Conservation (phyloP, 2,329 filamentous ascomycete genomes). For the Monilinia fructicola region DNA sequence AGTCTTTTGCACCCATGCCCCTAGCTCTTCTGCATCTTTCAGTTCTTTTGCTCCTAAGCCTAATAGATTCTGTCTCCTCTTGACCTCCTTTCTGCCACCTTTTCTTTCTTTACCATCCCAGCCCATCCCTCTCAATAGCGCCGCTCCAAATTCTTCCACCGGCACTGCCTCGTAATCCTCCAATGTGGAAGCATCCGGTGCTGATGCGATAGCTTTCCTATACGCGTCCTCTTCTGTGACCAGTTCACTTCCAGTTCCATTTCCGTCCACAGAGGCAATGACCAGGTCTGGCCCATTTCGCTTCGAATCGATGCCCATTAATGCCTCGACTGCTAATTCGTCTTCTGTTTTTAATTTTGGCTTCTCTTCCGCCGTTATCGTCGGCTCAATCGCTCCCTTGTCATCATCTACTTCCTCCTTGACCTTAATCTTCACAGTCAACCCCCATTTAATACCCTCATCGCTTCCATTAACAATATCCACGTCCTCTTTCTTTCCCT, state of each 20-base stretch:
- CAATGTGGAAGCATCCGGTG: slow-evolving; percentile 73
- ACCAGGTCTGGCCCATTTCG: slow-evolving; percentile 50
- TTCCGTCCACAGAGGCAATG: slow-evolving; percentile 45
- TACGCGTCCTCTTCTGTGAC: slow-evolving; percentile 68
- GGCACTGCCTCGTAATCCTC: slow-evolving; percentile 87
- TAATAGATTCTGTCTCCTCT: slow-evolving; percentile 74
- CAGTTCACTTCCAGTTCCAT: slow-evolving; percentile 27
- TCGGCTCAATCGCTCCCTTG: slow-evolving; percentile 28
- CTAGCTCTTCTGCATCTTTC: slow-evolving; percentile 69
- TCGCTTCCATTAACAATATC: slow-evolving; percentile 47
- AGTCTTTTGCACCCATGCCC: slow-evolving; percentile 74
- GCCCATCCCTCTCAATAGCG: slow-evolving; percentile 88
- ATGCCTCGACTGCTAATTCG: slow-evolving; percentile 67
- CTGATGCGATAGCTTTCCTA: slow-evolving; percentile 64
- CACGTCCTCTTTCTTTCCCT: slow-evolving; percentile 35
- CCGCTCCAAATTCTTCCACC: slow-evolving; percentile 91
- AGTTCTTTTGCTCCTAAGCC: slow-evolving; percentile 87
- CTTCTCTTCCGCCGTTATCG: slow-evolving; percentile 30
- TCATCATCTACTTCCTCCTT: slow-evolving; percentile 32
- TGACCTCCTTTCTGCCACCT: slow-evolving; percentile 61
- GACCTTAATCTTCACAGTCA: slow-evolving; percentile 48
- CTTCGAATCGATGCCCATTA: slow-evolving; percentile 57
- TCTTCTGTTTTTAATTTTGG: slow-evolving; percentile 47
- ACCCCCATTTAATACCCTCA: slow-evolving; percentile 46
- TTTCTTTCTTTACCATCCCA: slow-evolving; percentile 71